Base-by-base conservation (phyloP, 2,329 filamentous ascomycete species). In the Fusarium armeniacum region DNA sequence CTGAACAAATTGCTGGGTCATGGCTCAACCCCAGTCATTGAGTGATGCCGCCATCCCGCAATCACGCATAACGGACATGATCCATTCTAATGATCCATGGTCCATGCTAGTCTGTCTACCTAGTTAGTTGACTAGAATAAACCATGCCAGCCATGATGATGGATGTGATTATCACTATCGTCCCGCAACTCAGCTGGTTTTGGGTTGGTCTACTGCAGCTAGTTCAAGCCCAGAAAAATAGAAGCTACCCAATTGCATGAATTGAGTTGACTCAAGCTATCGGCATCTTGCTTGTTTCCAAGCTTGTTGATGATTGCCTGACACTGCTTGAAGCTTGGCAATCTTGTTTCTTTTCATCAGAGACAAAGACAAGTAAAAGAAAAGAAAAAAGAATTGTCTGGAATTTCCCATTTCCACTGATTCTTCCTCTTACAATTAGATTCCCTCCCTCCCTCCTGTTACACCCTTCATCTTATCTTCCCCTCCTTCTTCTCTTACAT, bases 131-230 rank as follows among this genome's bases (percentile, higher is more conserved):
- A 26, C 28, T 30, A 30, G 28, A 30, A 30, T 30, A 30, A 30
- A 30, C 28, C 28, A 30, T 30, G 28, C 54, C 49, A 58, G 40
- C 56, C 56, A 58, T 58, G 50, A 59, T 55, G 58, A 62, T 65
- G 65, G 57, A 67, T 54, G 62, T 46, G 43, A 58, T 53, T 40
- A 40, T 40, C 36, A 40, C 6, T 20, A 28, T 45, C 32, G 36
- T 65, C 61, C 67, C 58, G 67, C 67, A 68, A 35, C 63, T 68
- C 67, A 70, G 63, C 67, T 70, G 45, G 59, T 47, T 62, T 62
- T 30, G 53, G 67, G 52, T 36, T 59, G 63, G 45, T 47, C 36
- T 38, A 28, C 47, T 65, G 62, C 53, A 65, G 32, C 52, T 58
- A 67, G 62, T 40, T 46, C n/a, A 52, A 52, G 49, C 49, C 22